Evolutionary conservation across 306 rosid species (phyloP), one percentile per base, ranked within the genome.

Genomic region (Trifolium subterraneum): DNA sequence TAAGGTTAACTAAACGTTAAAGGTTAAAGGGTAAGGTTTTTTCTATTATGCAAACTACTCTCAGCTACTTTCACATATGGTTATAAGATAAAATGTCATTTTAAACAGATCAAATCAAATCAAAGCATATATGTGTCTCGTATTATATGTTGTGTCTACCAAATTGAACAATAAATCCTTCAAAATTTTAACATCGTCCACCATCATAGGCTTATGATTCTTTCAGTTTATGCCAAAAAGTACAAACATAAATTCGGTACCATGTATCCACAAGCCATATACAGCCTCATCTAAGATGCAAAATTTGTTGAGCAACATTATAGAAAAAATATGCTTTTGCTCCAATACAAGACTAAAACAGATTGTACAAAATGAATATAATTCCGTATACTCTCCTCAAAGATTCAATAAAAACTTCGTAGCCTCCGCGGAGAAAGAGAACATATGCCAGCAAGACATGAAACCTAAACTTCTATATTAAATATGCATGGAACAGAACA

Each of bases 281-380:
- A 65, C 67, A 42, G 67, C 78, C 80, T 73, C 81, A 71, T 77
- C 73, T 67, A 64, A 16, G 71, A 54, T 67, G 75, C 80, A 86
- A 82, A 85, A 87, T 73, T 83, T 64, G 84, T 66, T 52, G 79
- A 83, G 81, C 90, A 87, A 78, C 70, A 78, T 73, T 56, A 77
- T 42, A 64, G 70, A 18, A 74, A 74, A 76, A 70, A 76, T 54
- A 84, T 36, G 81, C 73, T 60, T 79, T 59, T 71, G 79, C 73
- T 78, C 87, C 77, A 74, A 55, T 70, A 79, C 72, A 74, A 12
- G 22, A 70, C 85, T 79, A 65, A 80, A 83, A 82, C 73, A 69
- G 72, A 83, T 89, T 71, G 73, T 87, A 90, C 89, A 88, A 72
- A 84, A 83, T 60, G 86, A 87, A 87, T 81, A 81, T 60, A 79